These are phyloP conservation scores for Dothideomycetes sp. DNA, from an alignment of 2,329 filamentous ascomycete species.

Conservation along the genomic window DNA sequence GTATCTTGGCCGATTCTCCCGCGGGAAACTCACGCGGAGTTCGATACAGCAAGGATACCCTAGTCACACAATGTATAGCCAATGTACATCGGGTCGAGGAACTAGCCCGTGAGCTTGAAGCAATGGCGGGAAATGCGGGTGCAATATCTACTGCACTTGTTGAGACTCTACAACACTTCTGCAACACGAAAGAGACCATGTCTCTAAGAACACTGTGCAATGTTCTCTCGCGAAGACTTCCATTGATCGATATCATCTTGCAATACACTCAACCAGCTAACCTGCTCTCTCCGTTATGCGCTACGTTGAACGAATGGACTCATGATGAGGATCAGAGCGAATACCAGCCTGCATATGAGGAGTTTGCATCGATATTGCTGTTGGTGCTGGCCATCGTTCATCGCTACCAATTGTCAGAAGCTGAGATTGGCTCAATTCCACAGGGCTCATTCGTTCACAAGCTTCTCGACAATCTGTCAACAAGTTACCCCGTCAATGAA, in stretches of 20 bases:
- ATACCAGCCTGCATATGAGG: slow-evolving; percentile 77
- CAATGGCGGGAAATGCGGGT: slow-evolving; percentile 84
- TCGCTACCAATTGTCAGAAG: slow-evolving; percentile 57
- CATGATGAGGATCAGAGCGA: slow-evolving; percentile 78
- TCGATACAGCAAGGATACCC: slow-evolving; percentile 65
- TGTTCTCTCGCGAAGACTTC: slow-evolving; percentile 62
- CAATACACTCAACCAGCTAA: slow-evolving; percentile 62
- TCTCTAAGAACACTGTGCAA: slow-evolving; percentile 66
- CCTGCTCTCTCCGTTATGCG: slow-evolving; percentile 65
- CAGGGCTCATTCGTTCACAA: slow-evolving; percentile 60
- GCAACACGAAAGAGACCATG: slow-evolving; percentile 67
- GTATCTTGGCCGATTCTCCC: slow-evolving; percentile 73
- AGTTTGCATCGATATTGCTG: slow-evolving; percentile 69
- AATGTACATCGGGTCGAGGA: slow-evolving; percentile 68
- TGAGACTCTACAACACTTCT: slow-evolving; percentile 56
- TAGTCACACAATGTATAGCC: slow-evolving; percentile 68
- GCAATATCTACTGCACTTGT: slow-evolving; percentile 65
- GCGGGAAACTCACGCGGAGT: slow-evolving; percentile 67
- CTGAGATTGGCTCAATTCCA: slow-evolving; percentile 55
- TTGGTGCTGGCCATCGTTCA: slow-evolving; percentile 66
- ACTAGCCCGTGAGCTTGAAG: slow-evolving; percentile 72
- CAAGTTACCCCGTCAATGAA: slow-evolving; percentile 49
- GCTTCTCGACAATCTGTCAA: slow-evolving; percentile 52
- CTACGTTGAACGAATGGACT: slow-evolving; percentile 66
- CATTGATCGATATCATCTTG: slow-evolving; percentile 64